Evolutionary conservation across 208 protist species (phyloP).

Genomic region (Novymonas esmeraldas): DNA sequence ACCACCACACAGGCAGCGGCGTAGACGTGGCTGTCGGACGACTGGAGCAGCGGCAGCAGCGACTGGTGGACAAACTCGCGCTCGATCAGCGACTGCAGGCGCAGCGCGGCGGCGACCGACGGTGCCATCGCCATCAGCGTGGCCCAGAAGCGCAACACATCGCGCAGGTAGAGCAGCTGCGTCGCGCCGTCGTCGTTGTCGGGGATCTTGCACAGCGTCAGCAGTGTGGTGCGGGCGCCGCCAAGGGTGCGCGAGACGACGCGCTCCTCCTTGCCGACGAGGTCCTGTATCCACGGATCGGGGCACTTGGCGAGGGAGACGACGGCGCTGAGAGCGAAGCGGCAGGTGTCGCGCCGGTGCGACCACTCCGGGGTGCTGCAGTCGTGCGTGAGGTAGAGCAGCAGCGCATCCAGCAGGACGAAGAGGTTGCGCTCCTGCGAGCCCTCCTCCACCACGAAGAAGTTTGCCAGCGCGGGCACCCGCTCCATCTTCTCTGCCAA

Average conservation of each 20-base stretch:
- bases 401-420: slow-evolving; percentile 46
- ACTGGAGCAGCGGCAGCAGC: slow-evolving; percentile 63
- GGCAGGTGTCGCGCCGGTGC: slow-evolving; percentile 56
- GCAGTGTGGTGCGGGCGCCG: slow-evolving; percentile 49
- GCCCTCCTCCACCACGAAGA: slow-evolving; percentile 37
- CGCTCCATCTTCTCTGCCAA: slow-evolving; percentile 70
- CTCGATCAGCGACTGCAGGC: slow-evolving; percentile 36
- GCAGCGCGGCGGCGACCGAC: slow-evolving; percentile 41
- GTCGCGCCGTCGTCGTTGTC: slow-evolving; percentile 62
- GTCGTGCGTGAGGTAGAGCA: slow-evolving; percentile 57
- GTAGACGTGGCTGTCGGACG: slow-evolving; percentile 60
- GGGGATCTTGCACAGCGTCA: slow-evolving; percentile 84
- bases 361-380: slow-evolving; percentile 40
- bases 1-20: slow-evolving; percentile 48
- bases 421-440: slow-evolving; percentile 22
- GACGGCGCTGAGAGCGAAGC: slow-evolving; percentile 63
- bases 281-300: slow-evolving; percentile 60
- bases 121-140: slow-evolving; percentile 47
- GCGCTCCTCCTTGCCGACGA: slow-evolving; percentile 40
- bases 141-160: slow-evolving; percentile 68
- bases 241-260: slow-evolving; percentile 41
- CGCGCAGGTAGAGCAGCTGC: slow-evolving; percentile 62
- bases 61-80: slow-evolving; percentile 53
- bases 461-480: slow-evolving; percentile 65
- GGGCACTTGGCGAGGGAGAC: slow-evolving; percentile 74